These are phyloP conservation scores for Ophiobolus disseminans DNA, from an alignment of 2,329 filamentous ascomycete species.

Conservation along the genomic window DNA sequence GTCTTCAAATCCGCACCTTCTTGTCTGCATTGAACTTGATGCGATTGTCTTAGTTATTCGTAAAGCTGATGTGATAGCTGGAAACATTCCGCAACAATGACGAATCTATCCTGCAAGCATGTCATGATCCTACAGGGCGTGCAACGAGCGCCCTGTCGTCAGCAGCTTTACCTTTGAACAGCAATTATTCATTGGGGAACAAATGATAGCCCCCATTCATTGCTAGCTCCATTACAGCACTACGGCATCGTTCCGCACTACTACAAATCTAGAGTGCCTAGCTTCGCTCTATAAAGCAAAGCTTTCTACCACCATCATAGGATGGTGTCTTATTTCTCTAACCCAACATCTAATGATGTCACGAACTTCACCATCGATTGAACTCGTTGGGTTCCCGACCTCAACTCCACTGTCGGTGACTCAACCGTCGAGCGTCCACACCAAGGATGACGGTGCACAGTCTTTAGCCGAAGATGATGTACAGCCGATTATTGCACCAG, in stretches of 20 bases:
- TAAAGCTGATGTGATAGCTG: too few relatives aligned
- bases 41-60: too few relatives aligned
- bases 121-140: too few relatives aligned
- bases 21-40: too few relatives aligned
- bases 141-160: too few relatives aligned
- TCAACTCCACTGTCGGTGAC: constrained; percentile 17
- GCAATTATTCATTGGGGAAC: too few relatives aligned
- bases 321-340: background rate
- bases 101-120: too few relatives aligned
- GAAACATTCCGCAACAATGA: too few relatives aligned
- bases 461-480: constrained; percentile 15
- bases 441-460: constrained; percentile 17
- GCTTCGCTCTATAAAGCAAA: background rate
- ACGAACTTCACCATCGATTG: constrained; percentile 34
- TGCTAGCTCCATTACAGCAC: background rate
- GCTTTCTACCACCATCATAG: background rate
- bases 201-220: too few relatives aligned
- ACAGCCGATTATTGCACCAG: constrained; percentile 16
- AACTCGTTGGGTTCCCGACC: constrained; percentile 24
- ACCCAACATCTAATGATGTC: constrained; percentile 36
- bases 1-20: too few relatives aligned
- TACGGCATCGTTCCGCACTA: background rate
- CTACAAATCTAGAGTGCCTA: background rate
- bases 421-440: constrained; percentile 16
- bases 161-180: too few relatives aligned